Evolutionary conservation across 768 basidiomycete genomes (phyloP).

Genomic region (Leucogyrophana mollusca): DNA sequence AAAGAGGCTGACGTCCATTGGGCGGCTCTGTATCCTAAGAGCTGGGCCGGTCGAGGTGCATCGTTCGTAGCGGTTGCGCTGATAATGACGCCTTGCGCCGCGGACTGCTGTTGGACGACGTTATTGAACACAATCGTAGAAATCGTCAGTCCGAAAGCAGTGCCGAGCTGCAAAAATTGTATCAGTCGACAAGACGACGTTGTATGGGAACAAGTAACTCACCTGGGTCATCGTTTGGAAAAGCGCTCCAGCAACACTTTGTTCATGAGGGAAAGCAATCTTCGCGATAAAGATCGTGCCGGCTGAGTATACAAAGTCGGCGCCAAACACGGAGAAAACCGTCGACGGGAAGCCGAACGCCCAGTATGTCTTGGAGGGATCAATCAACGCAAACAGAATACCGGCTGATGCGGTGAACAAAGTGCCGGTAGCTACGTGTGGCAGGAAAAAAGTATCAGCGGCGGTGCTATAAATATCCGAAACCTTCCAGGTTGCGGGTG

Average conservation of each 20-base stretch:
- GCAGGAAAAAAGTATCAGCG: constrained; percentile 2
- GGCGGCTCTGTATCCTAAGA: constrained; percentile 60
- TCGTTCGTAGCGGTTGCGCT: constrained; percentile 24
- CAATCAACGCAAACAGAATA: constrained; percentile 68
- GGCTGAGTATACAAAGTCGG: constrained; percentile 72
- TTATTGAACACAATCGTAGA: constrained; percentile 70
- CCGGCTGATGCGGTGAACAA: constrained; percentile 54
- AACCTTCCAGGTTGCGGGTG: not conserved
- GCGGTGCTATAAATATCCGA: not conserved
- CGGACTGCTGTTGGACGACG: constrained; percentile 36
- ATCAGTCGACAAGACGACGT: not conserved
- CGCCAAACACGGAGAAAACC: constrained; percentile 65
- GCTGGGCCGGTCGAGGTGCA: constrained; percentile 34
- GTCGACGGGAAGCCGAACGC: constrained; percentile 73
- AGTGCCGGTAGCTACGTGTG: constrained; percentile 59
- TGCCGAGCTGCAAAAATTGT: constrained; percentile 50
- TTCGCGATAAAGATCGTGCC: constrained; percentile 78
- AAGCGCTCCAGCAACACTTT: constrained; percentile 71
- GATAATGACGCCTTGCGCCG: constrained; percentile 29
- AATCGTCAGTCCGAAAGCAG: constrained; percentile 67
- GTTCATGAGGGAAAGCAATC: constrained; percentile 63
- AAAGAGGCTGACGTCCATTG: constrained; percentile 68
- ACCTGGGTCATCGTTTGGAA: constrained; percentile 82
- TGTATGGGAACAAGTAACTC: constrained; percentile 9
- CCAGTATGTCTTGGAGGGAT: constrained; percentile 62